phyloP scores from a whole-genome alignment of 768 basidiomycete genomes.

The Mycena belliarum region DNA sequence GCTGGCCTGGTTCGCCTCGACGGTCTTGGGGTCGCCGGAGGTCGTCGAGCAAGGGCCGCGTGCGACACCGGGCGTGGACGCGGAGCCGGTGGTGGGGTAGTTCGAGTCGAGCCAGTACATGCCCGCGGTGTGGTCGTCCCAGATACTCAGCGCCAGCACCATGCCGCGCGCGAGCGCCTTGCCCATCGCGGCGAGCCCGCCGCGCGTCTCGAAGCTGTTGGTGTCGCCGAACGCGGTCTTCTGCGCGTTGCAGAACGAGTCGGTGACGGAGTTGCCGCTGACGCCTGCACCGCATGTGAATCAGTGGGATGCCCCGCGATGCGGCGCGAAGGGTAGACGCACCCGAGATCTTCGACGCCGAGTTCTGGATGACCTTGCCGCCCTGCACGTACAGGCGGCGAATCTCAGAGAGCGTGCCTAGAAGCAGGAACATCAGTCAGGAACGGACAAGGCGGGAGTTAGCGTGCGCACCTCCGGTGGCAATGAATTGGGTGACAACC shows the following conservation, averaged over 20 bases:
- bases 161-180: constrained; percentile 35
- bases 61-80: constrained; percentile 32
- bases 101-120: constrained; percentile 44
- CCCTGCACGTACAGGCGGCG: constrained; percentile 57
- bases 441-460: no score
- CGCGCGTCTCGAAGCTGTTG: constrained; percentile 35
- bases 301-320: no score
- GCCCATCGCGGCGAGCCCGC: constrained; percentile 31
- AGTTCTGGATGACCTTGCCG: constrained; percentile 53
- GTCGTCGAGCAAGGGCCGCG: constrained; percentile 42
- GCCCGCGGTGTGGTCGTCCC: constrained; percentile 42
- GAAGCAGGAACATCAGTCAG: no score
- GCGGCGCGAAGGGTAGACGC: constrained; percentile 32
- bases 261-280: constrained; percentile 49
- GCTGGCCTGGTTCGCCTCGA: constrained; percentile 32
- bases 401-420: constrained; percentile 54
- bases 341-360: constrained; percentile 47
- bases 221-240: constrained; percentile 43
- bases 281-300: no score
- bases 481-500: constrained; percentile 59
- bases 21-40: constrained; percentile 37
- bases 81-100: constrained; percentile 29
- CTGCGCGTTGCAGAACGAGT: constrained; percentile 48
- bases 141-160: constrained; percentile 39
- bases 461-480: no score